These are phyloP conservation scores for Leucocoprinus gongylophorus DNA, from an alignment of 1,284 basidiomycete species.

Conservation along the genomic window DNA sequence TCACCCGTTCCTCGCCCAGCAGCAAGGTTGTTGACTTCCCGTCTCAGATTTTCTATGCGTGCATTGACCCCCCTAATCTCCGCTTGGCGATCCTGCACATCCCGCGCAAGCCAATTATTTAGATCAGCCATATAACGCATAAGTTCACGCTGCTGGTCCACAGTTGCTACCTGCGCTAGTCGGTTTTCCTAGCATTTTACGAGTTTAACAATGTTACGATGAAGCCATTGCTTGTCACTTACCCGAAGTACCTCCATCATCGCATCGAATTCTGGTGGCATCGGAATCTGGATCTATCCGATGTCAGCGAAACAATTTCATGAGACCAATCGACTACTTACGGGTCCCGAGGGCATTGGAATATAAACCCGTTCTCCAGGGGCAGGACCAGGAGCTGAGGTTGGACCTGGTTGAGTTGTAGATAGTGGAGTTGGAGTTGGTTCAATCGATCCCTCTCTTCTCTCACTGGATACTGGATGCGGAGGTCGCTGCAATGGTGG, in stretches of 20 bases:
- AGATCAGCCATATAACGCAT: constrained; percentile 67
- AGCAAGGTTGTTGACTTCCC: constrained; percentile 40
- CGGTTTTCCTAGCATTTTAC: constrained; percentile 57
- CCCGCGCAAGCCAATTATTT: constrained; percentile 68
- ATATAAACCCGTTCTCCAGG: constrained; percentile 20
- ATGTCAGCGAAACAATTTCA: constrained; percentile 10
- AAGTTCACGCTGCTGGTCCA: constrained; percentile 69
- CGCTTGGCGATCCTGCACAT: constrained; percentile 65
- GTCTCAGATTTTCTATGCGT: constrained; percentile 53
- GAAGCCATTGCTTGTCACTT: constrained; percentile 17
- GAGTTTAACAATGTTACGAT: not conserved
- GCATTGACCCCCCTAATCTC: constrained; percentile 61
- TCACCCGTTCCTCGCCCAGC: constrained; percentile 23
- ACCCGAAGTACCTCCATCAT: constrained; percentile 61
- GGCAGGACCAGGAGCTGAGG: constrained; percentile 10
- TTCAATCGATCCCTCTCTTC: not conserved
- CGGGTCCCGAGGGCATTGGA: constrained; percentile 36
- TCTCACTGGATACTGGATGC: not conserved
- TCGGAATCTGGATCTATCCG: constrained; percentile 45
- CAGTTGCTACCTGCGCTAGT: constrained; percentile 59
- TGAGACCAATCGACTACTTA: constrained; percentile 18
- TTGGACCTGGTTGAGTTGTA: not conserved
- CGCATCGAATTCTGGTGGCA: constrained; percentile 50
- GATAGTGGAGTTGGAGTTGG: not conserved
- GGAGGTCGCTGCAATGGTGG: not conserved